Evolutionary conservation across 257 asterid species (phyloP).

Genomic region (Plectranthus barbatus): DNA sequence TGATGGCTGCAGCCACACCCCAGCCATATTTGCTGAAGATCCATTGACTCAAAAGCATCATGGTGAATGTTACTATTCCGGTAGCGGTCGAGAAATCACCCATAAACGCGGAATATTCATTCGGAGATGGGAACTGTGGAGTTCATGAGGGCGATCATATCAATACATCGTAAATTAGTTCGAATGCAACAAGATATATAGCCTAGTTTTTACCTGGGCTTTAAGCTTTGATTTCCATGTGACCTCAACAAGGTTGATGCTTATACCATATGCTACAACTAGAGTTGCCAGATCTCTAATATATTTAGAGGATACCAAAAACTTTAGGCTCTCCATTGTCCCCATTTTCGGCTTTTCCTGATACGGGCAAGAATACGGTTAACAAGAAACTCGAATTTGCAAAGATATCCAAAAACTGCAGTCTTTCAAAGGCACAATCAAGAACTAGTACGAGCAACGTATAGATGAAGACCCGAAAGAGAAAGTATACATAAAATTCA

Average conservation of each 20-base stretch:
- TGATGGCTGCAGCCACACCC: slow-evolving; percentile 94
- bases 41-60: slow-evolving; percentile 99
- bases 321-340: slow-evolving; percentile 93
- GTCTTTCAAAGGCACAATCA: too few relatives aligned
- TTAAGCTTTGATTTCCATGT: slow-evolving; percentile 99
- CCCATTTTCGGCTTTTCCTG: slow-evolving; percentile 96
- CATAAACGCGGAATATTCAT: slow-evolving; percentile 92
- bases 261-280: slow-evolving; percentile 96
- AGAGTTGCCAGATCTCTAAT: slow-evolving; percentile 90
- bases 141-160: too few relatives aligned
- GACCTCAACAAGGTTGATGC: slow-evolving; percentile 97
- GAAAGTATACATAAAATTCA: background rate
- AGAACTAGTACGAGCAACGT: background rate
- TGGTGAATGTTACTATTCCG: slow-evolving; percentile 84
- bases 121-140: slow-evolving; percentile 88
- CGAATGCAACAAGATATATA: background rate
- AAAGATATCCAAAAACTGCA: background rate
- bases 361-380: slow-evolving; percentile 1
- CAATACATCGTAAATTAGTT: too few relatives aligned
- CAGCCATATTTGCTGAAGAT: slow-evolving; percentile 82
- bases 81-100: slow-evolving; percentile 97
- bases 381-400: background rate
- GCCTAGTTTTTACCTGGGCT: slow-evolving; percentile 54
- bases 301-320: slow-evolving; percentile 75
- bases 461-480: background rate